These are phyloP conservation scores for Keithomyces neogunnii DNA, from an alignment of 2,329 filamentous ascomycete species.

Conservation along the genomic window DNA sequence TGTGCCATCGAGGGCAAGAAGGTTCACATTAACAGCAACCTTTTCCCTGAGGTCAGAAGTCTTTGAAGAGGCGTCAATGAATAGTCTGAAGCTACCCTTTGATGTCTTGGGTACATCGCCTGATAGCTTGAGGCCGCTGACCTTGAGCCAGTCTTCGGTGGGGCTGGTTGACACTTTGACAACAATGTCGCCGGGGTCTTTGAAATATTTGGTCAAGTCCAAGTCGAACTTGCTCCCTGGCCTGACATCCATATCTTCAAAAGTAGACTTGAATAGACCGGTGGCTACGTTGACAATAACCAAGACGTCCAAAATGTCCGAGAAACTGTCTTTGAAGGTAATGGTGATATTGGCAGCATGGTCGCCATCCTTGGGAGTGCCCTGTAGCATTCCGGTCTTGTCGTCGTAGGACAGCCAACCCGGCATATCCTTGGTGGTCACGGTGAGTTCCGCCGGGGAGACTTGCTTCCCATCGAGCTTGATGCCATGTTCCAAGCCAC, in stretches of 20 bases:
- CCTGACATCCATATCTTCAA: slow-evolving; percentile 30
- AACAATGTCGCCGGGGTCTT: slow-evolving; percentile 27
- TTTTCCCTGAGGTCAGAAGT: slow-evolving; percentile 26
- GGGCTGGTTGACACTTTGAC: slow-evolving; percentile 28
- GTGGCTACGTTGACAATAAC: slow-evolving; percentile 31
- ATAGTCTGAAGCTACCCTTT: slow-evolving; percentile 21
- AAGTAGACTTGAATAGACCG: slow-evolving; percentile 30
- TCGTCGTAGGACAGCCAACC: slow-evolving; percentile 62
- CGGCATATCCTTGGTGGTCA: slow-evolving; percentile 46
- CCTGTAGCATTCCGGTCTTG: slow-evolving; percentile 51
- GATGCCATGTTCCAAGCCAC: slow-evolving; percentile 40
- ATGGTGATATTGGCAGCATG: slow-evolving; percentile 55
- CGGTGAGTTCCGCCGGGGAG: slow-evolving; percentile 40
- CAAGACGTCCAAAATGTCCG: slow-evolving; percentile 49
- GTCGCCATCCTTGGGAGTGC: slow-evolving; percentile 52
- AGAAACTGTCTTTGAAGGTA: slow-evolving; percentile 48
- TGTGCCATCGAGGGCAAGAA: slow-evolving; percentile 20
- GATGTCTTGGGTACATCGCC: slow-evolving; percentile 31
- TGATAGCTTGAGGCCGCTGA: slow-evolving; percentile 28
- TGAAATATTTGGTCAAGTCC: slow-evolving; percentile 33
- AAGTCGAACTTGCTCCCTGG: slow-evolving; percentile 34
- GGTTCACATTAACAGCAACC: slow-evolving; percentile 26
- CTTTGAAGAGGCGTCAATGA: slow-evolving; percentile 24
- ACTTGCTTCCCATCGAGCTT: slow-evolving; percentile 49
- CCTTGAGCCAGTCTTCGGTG: slow-evolving; percentile 33